Evolutionary conservation across 2,329 filamentous ascomycete genomes (phyloP), one percentile per base, ranked within the genome.

Genomic region (Aspergillus sp.): DNA sequence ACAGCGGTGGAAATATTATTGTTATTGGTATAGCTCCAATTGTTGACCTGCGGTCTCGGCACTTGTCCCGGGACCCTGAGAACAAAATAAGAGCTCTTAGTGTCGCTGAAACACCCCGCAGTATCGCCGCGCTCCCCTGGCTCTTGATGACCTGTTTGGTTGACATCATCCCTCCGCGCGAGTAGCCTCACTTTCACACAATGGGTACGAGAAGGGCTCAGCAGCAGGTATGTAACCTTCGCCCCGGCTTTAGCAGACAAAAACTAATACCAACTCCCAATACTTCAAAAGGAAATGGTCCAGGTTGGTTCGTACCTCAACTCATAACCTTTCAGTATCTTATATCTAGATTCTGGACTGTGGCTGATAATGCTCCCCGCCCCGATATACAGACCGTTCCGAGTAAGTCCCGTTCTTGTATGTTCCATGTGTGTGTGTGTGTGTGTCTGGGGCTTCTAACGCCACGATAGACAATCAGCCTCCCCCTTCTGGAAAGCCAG

Each of bases 401-500:
- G 70, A 75, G 73, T 76, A 75, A 65, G 73, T 67, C 55, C 35
- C 37, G 19, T 43, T 35, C 45, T 55, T 21, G n/a, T 51, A 25
- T 39, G 11, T 43, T n/a, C 33, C 15, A 39, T 9, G 21, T 46
- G 2, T 7, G 17, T 23, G 2, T 7, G 17, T 23, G n/a, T 39
- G 12, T 9, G 27, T 46, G 14, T 21, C 21, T 31, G n/a, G 15
- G 3, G 14, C 21, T 44, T 35, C 45, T 51, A 21, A 56, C n/a
- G 9, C 35, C 52, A 56, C 65, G 62, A 60, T 64, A 79, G 75
- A 75, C 96, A 92, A 75, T 89, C 90, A 66, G 83, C 86, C 63
- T 95, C 93, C 65, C 91, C 93, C 5, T 98, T 99, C 78, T 98
- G 93, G 93, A 82, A 85, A 59, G 81, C 80, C 56, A 77, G 81